Conservation (phyloP, 176 grass and related monocot genomes). For the Carex myosuroides region DNA sequence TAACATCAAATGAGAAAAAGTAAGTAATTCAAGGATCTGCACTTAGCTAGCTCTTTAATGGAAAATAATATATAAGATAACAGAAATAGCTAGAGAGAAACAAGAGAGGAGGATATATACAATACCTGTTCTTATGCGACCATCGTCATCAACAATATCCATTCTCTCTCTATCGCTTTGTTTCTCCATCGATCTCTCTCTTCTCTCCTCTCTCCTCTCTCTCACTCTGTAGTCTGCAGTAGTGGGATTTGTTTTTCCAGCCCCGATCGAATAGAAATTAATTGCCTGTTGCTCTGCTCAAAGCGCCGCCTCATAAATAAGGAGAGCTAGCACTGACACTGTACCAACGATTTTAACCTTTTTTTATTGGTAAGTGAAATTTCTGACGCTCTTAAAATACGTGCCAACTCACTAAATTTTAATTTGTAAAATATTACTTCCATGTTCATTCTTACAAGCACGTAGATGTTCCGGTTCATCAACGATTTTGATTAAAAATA, state of each 20-base stretch:
- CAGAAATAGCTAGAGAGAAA: neutral
- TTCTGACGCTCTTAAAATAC: neutral
- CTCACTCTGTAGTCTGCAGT: neutral
- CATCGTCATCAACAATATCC: conserved; percentile 52
- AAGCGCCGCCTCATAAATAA: neutral
- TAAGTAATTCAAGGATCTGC: neutral
- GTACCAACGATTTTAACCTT: neutral
- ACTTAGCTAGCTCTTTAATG: neutral
- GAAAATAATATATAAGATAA: neutral
- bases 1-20: neutral
- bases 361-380: conserved; percentile 1
- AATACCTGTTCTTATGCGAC: conserved; percentile 68
- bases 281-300: neutral
- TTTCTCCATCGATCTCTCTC: conserved; percentile 26
- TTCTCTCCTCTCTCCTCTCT: neutral
- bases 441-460: too few species aligned
- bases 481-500: too few species aligned
- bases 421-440: neutral
- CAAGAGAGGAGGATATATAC: neutral
- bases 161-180: conserved; percentile 46
- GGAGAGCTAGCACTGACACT: neutral
- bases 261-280: neutral
- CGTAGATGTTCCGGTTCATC: too few species aligned
- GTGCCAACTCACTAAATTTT: neutral
- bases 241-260: neutral